Evolutionary conservation across 345 rosid species (phyloP).

Genomic region (Excoecaria cochinchinensis): DNA sequence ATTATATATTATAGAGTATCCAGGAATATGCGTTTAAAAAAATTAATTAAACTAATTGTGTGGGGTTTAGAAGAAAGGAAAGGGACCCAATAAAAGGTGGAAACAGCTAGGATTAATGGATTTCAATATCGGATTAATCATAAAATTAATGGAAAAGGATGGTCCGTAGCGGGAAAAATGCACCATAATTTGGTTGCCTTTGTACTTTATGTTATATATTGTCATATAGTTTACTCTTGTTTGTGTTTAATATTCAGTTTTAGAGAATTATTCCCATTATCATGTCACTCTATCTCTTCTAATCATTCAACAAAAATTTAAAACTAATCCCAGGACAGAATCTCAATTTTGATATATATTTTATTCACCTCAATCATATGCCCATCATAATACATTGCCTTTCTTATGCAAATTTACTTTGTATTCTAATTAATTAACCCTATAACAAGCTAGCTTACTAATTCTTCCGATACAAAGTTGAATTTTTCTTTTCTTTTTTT

Average conservation of each 20-base stretch:
- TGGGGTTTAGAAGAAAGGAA: constrained; percentile 15
- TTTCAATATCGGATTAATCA: not conserved
- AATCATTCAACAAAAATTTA: constrained; percentile 37
- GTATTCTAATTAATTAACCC: not conserved
- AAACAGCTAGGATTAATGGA: constrained; percentile 21
- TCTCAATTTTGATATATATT: constrained; percentile 12
- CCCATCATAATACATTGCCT: not conserved
- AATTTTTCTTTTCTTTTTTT: too few relatives aligned
- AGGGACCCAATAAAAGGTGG: constrained; percentile 25
- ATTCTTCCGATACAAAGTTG: not conserved
- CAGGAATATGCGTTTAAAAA: not conserved
- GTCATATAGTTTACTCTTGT: constrained; percentile 13
- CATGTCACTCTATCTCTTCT: constrained; percentile 24
- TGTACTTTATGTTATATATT: not conserved
- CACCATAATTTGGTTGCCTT: not conserved
- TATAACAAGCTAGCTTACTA: not conserved
- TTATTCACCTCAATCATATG: constrained; percentile 18
- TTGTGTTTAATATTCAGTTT: constrained; percentile 22
- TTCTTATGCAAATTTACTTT: constrained; percentile 10
- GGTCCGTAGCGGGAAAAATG: constrained; percentile 24
- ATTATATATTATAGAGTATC: not conserved
- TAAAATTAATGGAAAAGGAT: not conserved
- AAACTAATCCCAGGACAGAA: constrained; percentile 8
- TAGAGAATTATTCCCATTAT: constrained; percentile 23
- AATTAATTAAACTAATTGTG: not conserved